Conservation (phyloP, 768 basidiomycete species). For the Amyloporia xantha region DNA sequence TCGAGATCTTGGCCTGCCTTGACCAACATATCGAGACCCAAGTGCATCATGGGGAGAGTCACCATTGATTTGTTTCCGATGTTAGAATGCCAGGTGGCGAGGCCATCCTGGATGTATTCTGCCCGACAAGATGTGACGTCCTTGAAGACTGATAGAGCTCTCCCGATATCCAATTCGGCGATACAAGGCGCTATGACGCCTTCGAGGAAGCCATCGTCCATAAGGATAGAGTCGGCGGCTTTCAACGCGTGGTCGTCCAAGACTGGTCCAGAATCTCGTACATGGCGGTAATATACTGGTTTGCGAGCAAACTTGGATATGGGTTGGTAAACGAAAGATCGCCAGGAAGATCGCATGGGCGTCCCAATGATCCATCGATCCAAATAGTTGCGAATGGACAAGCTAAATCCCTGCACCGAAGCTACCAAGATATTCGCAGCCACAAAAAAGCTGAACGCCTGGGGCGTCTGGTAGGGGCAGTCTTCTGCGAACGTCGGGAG, state of each 20-base stretch:
- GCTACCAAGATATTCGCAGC: not conserved
- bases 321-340: not conserved
- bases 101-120: not conserved
- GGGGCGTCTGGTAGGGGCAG: conserved; percentile 13
- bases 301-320: not conserved
- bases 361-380: not conserved
- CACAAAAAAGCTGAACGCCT: conserved; percentile 7
- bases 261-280: not conserved
- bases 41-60: not conserved
- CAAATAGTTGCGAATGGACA: not conserved
- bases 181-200: conserved; percentile 12
- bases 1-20: not conserved
- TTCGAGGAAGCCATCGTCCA: conserved; percentile 14
- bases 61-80: not conserved
- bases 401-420: not conserved
- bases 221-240: conserved; percentile 9
- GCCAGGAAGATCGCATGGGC: not conserved
- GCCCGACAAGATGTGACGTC: not conserved
- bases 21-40: not conserved
- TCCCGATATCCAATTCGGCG: conserved; percentile 8
- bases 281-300: conserved; percentile 1
- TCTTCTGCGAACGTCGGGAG: conserved; percentile 4
- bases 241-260: conserved; percentile 9
- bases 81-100: not conserved
- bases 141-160: conserved; percentile 5